Evolutionary conservation across 2,329 filamentous ascomycete species (phyloP).

Genomic region (Aspergillus udagawae): DNA sequence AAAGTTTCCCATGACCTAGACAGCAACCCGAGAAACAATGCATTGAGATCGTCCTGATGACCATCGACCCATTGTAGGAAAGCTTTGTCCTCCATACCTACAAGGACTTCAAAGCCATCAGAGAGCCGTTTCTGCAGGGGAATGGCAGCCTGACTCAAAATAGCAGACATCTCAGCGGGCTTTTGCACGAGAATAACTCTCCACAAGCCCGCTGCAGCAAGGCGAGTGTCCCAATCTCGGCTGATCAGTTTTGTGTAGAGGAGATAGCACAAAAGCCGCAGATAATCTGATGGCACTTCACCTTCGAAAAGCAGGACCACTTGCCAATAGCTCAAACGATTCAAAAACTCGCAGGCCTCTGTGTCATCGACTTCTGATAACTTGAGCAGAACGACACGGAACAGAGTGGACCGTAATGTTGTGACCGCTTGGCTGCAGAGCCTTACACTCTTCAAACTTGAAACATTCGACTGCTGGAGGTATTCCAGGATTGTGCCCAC

Average conservation of each 20-base stretch:
- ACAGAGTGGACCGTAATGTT: constrained; percentile 70
- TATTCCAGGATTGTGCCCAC: constrained; percentile 82
- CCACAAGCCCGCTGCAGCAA: constrained; percentile 78
- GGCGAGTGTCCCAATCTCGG: constrained; percentile 60
- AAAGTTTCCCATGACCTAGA: constrained; percentile 86
- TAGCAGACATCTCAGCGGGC: constrained; percentile 69
- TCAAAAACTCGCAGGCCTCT: constrained; percentile 68
- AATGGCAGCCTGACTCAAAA: constrained; percentile 69
- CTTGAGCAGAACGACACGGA: constrained; percentile 73
- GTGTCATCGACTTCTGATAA: constrained; percentile 77
- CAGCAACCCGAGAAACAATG: constrained; percentile 75
- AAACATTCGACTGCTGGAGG: constrained; percentile 77
- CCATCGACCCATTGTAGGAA: constrained; percentile 87
- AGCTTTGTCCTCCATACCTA: constrained; percentile 81
- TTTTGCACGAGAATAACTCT: constrained; percentile 93
- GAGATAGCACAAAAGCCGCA: constrained; percentile 86
- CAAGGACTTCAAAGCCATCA: constrained; percentile 75
- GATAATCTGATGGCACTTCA: constrained; percentile 72
- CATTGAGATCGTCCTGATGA: constrained; percentile 72
- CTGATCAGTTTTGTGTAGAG: constrained; percentile 86
- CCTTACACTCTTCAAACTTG: constrained; percentile 78
- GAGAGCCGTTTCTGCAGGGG: constrained; percentile 68
- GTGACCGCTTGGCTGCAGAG: constrained; percentile 80
- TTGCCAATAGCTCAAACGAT: constrained; percentile 93
- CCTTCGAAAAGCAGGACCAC: constrained; percentile 78